phyloP scores from a whole-genome alignment of 176 grass and related monocot species.

The Alloteropsis semialata region DNA sequence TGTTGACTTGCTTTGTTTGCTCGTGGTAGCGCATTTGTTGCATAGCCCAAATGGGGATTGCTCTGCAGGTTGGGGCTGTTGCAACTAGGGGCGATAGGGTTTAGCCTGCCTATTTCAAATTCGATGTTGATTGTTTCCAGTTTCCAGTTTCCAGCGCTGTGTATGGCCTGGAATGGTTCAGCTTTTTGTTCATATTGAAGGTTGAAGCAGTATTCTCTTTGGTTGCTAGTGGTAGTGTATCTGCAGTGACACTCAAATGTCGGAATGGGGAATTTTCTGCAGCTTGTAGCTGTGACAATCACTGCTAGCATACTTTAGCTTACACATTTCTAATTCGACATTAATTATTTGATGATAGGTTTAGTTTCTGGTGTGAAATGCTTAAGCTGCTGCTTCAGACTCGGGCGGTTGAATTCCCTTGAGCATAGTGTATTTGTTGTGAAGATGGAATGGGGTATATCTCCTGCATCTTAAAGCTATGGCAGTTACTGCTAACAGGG shows the following conservation, averaged over 20 bases:
- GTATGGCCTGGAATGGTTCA: not conserved
- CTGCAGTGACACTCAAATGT: not conserved
- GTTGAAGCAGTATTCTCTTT: not conserved
- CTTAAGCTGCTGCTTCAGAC: not conserved
- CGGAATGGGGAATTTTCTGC: slow-evolving; percentile 2
- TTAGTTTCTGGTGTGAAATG: not conserved
- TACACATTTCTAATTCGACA: not conserved
- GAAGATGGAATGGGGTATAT: not conserved
- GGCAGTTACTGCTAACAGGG: not conserved
- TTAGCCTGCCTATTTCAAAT: not conserved
- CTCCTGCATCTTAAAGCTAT: not conserved
- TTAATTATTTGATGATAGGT: not conserved
- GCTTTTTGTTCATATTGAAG: not conserved
- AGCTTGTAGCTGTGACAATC: not conserved
- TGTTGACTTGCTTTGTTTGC: not conserved
- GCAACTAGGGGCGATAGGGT: not conserved
- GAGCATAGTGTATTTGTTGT: not conserved
- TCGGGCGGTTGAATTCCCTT: no score
- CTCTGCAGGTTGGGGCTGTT: not conserved
- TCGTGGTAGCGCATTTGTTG: not conserved
- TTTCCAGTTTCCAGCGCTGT: not conserved
- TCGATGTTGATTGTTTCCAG: not conserved
- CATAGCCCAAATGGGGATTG: not conserved
- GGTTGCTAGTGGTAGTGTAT: not conserved
- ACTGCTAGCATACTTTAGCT: not conserved